Conservation (phyloP, 192 early-diverging fungal genomes). For the Entophlyctis luteolus region DNA sequence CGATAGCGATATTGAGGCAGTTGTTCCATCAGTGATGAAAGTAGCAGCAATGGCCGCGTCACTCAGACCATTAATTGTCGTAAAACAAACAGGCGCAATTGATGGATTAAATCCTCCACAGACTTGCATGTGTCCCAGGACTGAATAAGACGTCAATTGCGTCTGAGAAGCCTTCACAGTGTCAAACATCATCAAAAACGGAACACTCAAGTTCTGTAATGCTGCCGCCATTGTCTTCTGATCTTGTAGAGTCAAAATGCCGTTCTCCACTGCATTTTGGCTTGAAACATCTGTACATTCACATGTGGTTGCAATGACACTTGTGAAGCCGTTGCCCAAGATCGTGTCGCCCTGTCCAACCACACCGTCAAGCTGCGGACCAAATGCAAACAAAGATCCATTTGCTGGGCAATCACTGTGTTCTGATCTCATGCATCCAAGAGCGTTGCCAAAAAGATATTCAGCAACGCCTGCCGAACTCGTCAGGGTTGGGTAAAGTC, state of each 20-base stretch:
- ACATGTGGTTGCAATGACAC: background rate
- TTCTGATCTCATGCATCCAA: slow-evolving; percentile 26
- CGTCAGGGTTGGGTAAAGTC: slow-evolving; percentile 13
- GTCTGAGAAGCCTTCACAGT: background rate
- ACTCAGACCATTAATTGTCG: background rate
- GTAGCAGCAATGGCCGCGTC: slow-evolving; percentile 1
- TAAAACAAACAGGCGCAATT: background rate
- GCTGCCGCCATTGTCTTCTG: background rate
- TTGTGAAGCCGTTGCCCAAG: slow-evolving; percentile 1
- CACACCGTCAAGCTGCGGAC: slow-evolving; percentile 9
- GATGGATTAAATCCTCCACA: slow-evolving; percentile 4
- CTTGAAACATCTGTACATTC: slow-evolving; percentile 2
- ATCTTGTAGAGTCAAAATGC: background rate
- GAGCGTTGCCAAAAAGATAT: slow-evolving; percentile 15
- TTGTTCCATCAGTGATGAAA: slow-evolving; percentile 19
- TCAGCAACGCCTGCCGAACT: slow-evolving; percentile 15
- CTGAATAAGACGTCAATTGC: background rate
- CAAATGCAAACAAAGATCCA: slow-evolving; percentile 7
- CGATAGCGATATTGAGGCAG: slow-evolving; percentile 16
- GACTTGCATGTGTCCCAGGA: slow-evolving; percentile 7
- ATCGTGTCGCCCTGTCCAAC: slow-evolving; percentile 20
- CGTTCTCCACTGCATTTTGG: background rate
- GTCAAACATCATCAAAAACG: background rate
- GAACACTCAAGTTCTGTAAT: background rate
- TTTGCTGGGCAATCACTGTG: background rate